phyloP scores from a whole-genome alignment of 1,139 yeast genomes.

The Kodamaea arcana region DNA sequence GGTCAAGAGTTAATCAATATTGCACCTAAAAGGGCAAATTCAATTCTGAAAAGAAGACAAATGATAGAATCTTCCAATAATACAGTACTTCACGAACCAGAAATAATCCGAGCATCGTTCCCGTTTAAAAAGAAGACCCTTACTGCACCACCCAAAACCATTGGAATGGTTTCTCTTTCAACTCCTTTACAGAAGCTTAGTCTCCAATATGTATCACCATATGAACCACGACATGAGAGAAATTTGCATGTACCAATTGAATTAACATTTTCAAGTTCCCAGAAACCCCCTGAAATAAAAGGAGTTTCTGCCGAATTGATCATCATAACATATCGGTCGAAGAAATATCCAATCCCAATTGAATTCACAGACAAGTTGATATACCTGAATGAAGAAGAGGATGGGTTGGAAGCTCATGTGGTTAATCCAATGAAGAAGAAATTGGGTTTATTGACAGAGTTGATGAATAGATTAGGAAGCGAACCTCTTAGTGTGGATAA shows the following conservation, averaged over 20 bases:
- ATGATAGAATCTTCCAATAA: not conserved
- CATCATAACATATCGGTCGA: conserved; percentile 17
- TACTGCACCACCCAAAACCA: conserved; percentile 18
- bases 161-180: conserved; percentile 17
- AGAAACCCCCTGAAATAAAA: conserved; percentile 19
- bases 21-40: conserved; percentile 2
- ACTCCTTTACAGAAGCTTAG: conserved; percentile 15
- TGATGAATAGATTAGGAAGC: conserved; percentile 12
- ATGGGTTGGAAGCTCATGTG: conserved; percentile 16
- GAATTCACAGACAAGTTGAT: conserved; percentile 16
- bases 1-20: conserved; percentile 10
- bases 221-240: conserved; percentile 3
- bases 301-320: conserved; percentile 17
- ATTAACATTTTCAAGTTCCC: conserved; percentile 8
- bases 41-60: conserved; percentile 3
- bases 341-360: conserved; percentile 22
- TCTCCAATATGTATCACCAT: conserved; percentile 13
- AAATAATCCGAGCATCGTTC: conserved; percentile 9
- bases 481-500: conserved; percentile 13
- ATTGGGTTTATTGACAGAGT: conserved; percentile 12
- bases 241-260: conserved; percentile 13
- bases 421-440: conserved; percentile 16
- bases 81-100: not conserved
- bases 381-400: conserved; percentile 16
- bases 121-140: conserved; percentile 20